These are phyloP conservation scores for Emergomyces orientalis DNA, from an alignment of 2,329 filamentous ascomycete genomes.

Conservation along the genomic window DNA sequence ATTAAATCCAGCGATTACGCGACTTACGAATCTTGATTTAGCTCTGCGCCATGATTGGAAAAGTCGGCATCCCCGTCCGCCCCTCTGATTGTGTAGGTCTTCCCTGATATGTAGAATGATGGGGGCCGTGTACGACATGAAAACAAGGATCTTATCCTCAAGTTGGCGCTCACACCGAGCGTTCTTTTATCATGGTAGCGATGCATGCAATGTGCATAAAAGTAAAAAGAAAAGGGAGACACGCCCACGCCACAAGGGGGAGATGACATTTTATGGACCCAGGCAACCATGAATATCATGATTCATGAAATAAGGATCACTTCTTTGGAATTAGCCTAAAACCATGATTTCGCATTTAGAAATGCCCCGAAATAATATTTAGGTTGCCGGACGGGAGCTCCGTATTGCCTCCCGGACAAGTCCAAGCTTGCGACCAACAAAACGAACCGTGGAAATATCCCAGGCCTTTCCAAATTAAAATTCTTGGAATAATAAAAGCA, in stretches of 20 bases:
- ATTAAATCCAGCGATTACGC: background rate
- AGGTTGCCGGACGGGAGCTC: conserved; percentile 6
- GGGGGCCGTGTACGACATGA: conserved; percentile 1
- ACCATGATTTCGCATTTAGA: background rate
- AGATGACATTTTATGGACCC: background rate
- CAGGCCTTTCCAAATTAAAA: background rate
- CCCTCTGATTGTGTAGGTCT: background rate
- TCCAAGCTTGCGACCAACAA: background rate
- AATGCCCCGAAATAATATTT: background rate
- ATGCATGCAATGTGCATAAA: background rate
- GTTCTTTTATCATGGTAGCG: background rate
- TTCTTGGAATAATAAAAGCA: conserved; percentile 2
- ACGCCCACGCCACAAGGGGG: background rate
- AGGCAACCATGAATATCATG: background rate
- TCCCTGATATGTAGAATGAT: background rate
- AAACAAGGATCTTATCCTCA: conserved; percentile 2
- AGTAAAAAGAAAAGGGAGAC: background rate
- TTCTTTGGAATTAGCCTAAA: background rate
- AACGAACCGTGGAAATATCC: background rate
- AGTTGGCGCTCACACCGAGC: background rate
- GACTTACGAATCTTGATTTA: conserved; percentile 8
- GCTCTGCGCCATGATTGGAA: background rate
- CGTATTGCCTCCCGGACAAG: background rate
- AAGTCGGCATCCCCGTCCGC: background rate
- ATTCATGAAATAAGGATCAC: background rate